A percentile compares a stretch with the other conserved stretches of the same genome.
Conservation (phyloP, 345 rosid genomes). For the Syzygium aqueum region DNA sequence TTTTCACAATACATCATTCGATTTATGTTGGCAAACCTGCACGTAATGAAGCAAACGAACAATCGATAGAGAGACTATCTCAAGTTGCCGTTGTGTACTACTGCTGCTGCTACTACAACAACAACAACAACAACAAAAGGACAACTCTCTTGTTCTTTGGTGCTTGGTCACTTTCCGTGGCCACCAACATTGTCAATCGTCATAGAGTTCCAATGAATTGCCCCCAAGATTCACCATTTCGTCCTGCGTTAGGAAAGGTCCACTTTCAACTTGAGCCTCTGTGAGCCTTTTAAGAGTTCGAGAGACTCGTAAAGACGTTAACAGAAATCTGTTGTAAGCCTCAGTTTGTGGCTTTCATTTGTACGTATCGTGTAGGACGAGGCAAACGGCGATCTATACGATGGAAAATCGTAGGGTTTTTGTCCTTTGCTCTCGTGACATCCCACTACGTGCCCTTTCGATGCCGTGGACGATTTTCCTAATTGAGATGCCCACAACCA, state of each 20-base stretch:
- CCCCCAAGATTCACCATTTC: background rate
- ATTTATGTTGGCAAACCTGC: background rate
- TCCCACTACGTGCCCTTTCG: background rate
- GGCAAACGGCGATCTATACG: background rate
- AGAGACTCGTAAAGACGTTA: background rate
- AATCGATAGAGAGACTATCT: background rate
- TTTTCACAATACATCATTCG: background rate
- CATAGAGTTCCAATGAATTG: background rate
- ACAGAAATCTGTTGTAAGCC: background rate
- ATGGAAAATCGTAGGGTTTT: background rate
- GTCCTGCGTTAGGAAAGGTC: background rate
- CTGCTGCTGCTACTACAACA: background rate
- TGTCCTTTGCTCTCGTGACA: background rate
- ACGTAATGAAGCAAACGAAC: background rate
- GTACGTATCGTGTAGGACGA: background rate
- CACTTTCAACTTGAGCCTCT: background rate
- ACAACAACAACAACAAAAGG: background rate
- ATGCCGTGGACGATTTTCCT: background rate
- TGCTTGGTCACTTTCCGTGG: background rate
- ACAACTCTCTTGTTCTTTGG: background rate
- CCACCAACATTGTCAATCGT: background rate
- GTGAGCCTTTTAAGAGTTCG: background rate
- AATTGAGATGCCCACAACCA: background rate
- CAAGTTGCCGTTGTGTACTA: background rate
- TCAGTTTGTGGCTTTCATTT: background rate